Evolutionary conservation across 495 filamentous ascomycete species (phyloP).

Genomic region (Tuber indicum): DNA sequence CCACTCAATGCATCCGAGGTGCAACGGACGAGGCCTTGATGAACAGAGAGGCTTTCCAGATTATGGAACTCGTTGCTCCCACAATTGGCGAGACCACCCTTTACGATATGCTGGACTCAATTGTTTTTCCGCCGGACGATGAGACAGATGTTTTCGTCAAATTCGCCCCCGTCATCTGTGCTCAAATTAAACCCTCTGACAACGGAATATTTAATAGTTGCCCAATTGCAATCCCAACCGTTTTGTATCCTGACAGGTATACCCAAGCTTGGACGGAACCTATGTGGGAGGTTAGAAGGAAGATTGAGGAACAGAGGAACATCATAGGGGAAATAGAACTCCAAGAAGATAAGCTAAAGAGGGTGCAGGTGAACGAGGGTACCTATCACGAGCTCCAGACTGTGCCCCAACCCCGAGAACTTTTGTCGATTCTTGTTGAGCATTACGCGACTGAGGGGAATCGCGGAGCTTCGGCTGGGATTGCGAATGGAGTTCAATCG

Average conservation of each 20-base stretch:
- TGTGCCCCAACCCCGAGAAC: not conserved
- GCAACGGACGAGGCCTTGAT: conserved; percentile 9
- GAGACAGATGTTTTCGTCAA: conserved; percentile 51
- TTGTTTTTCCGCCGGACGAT: conserved; percentile 56
- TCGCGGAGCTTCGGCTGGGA: not conserved
- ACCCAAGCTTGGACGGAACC: conserved; percentile 53
- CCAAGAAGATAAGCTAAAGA: conserved; percentile 34
- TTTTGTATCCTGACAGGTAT: conserved; percentile 76
- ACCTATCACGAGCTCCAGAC: not conserved
- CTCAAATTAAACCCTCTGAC: conserved; percentile 52
- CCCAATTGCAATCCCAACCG: conserved; percentile 58
- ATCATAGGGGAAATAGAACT: conserved; percentile 33
- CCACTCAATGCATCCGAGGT: conserved; percentile 24
- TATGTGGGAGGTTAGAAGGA: conserved; percentile 50
- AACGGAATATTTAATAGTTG: conserved; percentile 47
- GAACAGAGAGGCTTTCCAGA: conserved; percentile 24
- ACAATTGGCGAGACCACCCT: conserved; percentile 49
- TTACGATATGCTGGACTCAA: conserved; percentile 65
- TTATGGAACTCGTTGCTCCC: conserved; percentile 18
- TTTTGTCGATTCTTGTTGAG: not conserved
- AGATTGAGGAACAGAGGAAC: conserved; percentile 43
- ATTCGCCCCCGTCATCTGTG: conserved; percentile 61
- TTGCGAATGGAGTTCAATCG: not conserved
- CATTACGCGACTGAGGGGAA: not conserved
- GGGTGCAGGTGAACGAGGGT: conserved; percentile 22